These are phyloP conservation scores for Phialemoniopsis sp. DNA, from an alignment of 2,329 filamentous ascomycete genomes.

Conservation along the genomic window DNA sequence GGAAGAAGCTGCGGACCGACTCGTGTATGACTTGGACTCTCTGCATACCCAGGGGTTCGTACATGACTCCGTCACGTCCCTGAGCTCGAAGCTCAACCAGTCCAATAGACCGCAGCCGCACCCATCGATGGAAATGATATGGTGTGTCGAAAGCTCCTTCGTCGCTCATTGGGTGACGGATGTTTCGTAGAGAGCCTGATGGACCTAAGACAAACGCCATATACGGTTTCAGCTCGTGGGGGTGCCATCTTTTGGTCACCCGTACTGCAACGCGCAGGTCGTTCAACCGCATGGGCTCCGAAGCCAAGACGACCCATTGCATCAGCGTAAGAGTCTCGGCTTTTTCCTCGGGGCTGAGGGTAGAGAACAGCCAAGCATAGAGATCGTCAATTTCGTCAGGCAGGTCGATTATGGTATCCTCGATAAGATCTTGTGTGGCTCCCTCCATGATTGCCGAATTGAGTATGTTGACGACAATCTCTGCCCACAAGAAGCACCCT, in stretches of 20 bases:
- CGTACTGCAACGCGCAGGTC: slow-evolving; percentile 23
- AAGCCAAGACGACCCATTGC: slow-evolving; percentile 26
- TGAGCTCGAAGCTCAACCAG: slow-evolving; percentile 21
- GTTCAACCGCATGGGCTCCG: slow-evolving; percentile 24
- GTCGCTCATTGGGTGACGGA: slow-evolving; percentile 9
- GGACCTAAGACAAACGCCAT: slow-evolving; percentile 17
- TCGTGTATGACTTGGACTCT: slow-evolving; percentile 22
- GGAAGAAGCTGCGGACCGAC: slow-evolving; percentile 25
- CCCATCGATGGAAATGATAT: slow-evolving; percentile 21
- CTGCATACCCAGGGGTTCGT: slow-evolving; percentile 20
- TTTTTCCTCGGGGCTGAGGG: slow-evolving; percentile 20
- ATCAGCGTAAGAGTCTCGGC: slow-evolving; percentile 22
- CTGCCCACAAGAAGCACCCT: slow-evolving; percentile 27
- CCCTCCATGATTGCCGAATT: slow-evolving; percentile 27
- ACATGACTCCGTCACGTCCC: slow-evolving; percentile 5
- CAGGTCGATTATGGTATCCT: slow-evolving; percentile 23
- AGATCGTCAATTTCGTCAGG: slow-evolving; percentile 23
- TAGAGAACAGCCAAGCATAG: slow-evolving; percentile 27
- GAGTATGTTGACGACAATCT: slow-evolving; percentile 28
- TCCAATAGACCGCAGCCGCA: slow-evolving; percentile 23
- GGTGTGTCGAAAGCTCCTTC: slow-evolving; percentile 19
- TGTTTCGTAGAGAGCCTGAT: slow-evolving; percentile 17
- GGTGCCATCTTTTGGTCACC: slow-evolving; percentile 15
- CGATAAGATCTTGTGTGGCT: slow-evolving; percentile 24
- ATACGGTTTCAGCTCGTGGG: slow-evolving; percentile 8